Percentiles rank a stretch among this genome's conserved stretches.
phyloP scores from a whole-genome alignment of 2,329 filamentous ascomycete species.

The Cladosporium sp. region DNA sequence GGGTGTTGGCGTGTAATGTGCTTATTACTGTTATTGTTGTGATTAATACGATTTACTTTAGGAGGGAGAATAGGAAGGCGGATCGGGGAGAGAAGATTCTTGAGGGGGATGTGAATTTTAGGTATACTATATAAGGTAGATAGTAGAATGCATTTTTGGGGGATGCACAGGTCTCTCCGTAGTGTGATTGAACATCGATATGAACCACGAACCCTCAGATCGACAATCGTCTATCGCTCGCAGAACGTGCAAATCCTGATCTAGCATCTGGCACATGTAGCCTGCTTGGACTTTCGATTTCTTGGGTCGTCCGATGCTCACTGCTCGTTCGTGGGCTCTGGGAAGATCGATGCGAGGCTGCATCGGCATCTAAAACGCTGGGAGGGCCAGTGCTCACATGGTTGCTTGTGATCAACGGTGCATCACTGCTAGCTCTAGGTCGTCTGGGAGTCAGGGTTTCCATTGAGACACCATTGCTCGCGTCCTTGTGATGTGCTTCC shows the following conservation, averaged over 20 bases:
- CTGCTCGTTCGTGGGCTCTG: neutral
- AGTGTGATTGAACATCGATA: too few relatives aligned
- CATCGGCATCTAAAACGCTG: neutral
- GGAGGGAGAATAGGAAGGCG: slow-evolving; percentile 49
- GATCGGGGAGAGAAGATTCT: slow-evolving; percentile 42
- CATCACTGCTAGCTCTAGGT: slow-evolving; percentile 12
- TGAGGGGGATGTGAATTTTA: slow-evolving; percentile 12
- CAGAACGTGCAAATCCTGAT: neutral
- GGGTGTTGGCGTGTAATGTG: slow-evolving; percentile 46
- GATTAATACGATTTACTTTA: slow-evolving; percentile 43
- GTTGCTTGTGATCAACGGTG: neutral
- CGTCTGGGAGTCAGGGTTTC: neutral
- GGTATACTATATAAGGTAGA: slow-evolving; percentile 3
- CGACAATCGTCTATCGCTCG: neutral
- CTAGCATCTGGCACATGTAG: neutral
- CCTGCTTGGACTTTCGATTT: slow-evolving; percentile 3
- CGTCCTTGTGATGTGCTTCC: neutral
- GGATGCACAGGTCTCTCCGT: too few relatives aligned
- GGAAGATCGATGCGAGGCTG: neutral
- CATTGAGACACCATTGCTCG: neutral
- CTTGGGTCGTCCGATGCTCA: neutral
- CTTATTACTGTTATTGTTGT: slow-evolving; percentile 45
- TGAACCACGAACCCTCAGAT: too few relatives aligned
- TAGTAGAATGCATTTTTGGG: too few relatives aligned
- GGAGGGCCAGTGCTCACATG: neutral